Conservation (phyloP, 192 early-diverging fungal species). For the Coemansia sp. region DNA sequence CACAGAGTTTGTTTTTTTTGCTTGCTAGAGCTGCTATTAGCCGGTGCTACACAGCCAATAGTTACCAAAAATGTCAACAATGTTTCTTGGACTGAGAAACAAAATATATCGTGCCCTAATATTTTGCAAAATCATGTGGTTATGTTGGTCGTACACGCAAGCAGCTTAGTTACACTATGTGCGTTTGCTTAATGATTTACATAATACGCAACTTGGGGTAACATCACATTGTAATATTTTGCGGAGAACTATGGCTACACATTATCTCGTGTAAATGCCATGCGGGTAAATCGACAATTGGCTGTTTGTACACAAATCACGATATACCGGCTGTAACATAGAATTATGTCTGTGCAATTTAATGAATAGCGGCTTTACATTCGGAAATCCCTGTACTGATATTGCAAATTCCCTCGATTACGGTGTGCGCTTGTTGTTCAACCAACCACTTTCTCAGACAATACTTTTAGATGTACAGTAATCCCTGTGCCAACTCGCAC, state of each 20-base stretch:
- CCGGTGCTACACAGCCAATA: neutral
- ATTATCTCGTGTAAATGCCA: neutral
- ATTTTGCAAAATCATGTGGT: neutral
- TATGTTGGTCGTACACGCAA: neutral
- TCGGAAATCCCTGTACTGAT: neutral
- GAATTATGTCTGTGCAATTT: neutral
- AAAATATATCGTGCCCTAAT: neutral
- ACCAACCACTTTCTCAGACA: neutral
- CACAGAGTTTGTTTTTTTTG: neutral
- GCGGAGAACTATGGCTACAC: neutral
- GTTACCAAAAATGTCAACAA: neutral
- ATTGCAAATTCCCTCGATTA: neutral
- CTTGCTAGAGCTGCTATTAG: neutral
- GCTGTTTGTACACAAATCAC: conserved; percentile 1
- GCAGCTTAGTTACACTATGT: neutral
- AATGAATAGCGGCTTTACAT: neutral
- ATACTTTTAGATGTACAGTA: neutral
- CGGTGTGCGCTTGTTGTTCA: neutral
- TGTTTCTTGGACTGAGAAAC: neutral
- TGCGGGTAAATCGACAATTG: conserved; percentile 6
- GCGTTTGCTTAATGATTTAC: neutral
- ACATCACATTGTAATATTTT: conserved; percentile 2
- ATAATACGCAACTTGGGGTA: neutral
- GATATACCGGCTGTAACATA: neutral
- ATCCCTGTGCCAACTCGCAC: neutral